phyloP scores from a whole-genome alignment of 495 filamentous ascomycete genomes.

The Trichodelitschia bisporula region DNA sequence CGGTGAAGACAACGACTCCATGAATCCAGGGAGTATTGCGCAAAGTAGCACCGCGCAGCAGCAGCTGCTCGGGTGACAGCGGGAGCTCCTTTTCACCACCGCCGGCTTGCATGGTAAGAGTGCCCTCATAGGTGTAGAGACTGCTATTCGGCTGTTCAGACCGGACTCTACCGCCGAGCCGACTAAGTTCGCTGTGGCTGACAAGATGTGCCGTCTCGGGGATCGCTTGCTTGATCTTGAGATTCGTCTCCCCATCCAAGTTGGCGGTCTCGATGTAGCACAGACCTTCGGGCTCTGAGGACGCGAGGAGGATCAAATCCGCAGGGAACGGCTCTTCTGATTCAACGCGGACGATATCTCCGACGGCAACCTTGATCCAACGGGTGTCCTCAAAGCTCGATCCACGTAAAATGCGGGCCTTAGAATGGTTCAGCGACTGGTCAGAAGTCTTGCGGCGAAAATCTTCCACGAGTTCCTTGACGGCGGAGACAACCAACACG shows the following conservation, averaged over 20 bases:
- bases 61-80: slow-evolving; percentile 55
- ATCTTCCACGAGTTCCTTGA: slow-evolving; percentile 88
- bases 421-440: slow-evolving; percentile 67
- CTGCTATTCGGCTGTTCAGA: slow-evolving; percentile 98
- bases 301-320: slow-evolving; percentile 75
- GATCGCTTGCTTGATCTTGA: slow-evolving; percentile 97
- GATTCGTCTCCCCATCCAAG: slow-evolving; percentile 90
- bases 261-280: slow-evolving; percentile 99
- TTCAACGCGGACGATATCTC: slow-evolving; percentile 84
- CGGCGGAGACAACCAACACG: slow-evolving; percentile 78
- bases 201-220: slow-evolving; percentile 82
- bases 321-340: slow-evolving; percentile 94
- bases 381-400: slow-evolving; percentile 64
- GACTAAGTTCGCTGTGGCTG: slow-evolving; percentile 62
- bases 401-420: slow-evolving; percentile 60
- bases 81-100: slow-evolving; percentile 90
- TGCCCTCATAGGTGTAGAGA: slow-evolving; percentile 95
- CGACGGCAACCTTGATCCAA: slow-evolving; percentile 86
- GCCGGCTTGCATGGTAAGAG: slow-evolving; percentile 73
- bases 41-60: slow-evolving; percentile 81
- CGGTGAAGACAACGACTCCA: slow-evolving; percentile 90
- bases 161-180: slow-evolving; percentile 61
- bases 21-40: slow-evolving; percentile 97
- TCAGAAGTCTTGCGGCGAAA: slow-evolving; percentile 76
- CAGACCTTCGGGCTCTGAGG: slow-evolving; percentile 88